Evolutionary conservation across 202 grass and related monocot genomes (phyloP).

Genomic region (Thinopyrum obtusiflorum): DNA sequence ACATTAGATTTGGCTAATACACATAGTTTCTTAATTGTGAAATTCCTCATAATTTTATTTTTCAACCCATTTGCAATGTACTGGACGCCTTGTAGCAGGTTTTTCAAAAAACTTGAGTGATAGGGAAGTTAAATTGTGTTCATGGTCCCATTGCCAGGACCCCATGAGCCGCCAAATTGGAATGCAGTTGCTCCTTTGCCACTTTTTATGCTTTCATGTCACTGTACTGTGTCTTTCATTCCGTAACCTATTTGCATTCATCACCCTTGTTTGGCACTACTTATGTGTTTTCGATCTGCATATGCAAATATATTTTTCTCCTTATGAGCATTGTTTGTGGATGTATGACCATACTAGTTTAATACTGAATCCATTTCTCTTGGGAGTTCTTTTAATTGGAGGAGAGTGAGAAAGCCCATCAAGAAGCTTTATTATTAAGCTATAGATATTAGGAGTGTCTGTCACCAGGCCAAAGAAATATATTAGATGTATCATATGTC

Average conservation of each 20-base stretch:
- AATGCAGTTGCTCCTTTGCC: background rate
- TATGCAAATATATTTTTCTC: constrained; percentile 13
- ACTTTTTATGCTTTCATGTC: background rate
- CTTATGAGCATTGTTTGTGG: background rate
- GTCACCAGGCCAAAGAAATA: background rate
- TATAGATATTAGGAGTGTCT: constrained; percentile 1
- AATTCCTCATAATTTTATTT: background rate
- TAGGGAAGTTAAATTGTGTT: constrained; percentile 13
- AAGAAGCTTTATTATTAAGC: constrained; percentile 4
- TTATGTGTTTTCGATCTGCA: background rate
- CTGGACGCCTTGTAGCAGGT: background rate
- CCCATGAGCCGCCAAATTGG: background rate
- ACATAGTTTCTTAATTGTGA: constrained; percentile 9
- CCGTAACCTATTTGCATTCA: background rate
- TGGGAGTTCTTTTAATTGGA: background rate
- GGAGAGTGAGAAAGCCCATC: constrained; percentile 2
- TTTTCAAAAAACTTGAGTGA: background rate
- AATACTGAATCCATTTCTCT: background rate
- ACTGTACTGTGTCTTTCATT: background rate
- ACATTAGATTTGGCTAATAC: background rate
- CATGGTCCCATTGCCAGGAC: constrained; percentile 8
- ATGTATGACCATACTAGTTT: background rate
- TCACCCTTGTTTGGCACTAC: background rate
- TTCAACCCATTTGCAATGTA: background rate
- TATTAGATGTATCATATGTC: background rate